Base-by-base conservation (phyloP, 768 basidiomycete species). In the Rhodosporidiobolus odoratus region DNA sequence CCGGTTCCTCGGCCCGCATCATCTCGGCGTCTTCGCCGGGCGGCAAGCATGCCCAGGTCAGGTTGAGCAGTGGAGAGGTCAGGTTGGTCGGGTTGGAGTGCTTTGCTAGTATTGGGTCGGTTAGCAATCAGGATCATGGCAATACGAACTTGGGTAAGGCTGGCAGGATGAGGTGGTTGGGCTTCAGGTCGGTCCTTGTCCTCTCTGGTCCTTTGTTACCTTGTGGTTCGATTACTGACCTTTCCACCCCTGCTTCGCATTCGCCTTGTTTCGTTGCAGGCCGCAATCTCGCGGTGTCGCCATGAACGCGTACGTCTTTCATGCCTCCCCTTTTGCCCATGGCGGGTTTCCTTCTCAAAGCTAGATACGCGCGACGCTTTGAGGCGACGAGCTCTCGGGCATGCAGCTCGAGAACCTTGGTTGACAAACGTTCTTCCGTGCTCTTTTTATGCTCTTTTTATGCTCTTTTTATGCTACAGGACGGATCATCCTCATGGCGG, bases 121-220 rank as follows among this genome's bases (percentile, higher is more conserved):
- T 97, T 64, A 91, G 90, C 81, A 99, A 99, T 78, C 84, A 87
- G 47, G 82, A 94, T 65, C 92, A 92, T 87, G 91, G 92, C 80
- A 86, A 88, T 70, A 83, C 87, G 21, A 86, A 82, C 53, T 80
- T 97, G 41, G 96, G 93, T 21, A 99, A 98, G 80, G 96, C 96
- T 12, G 96, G 96, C 38, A 82, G 95, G 74, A 83, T 83, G 50
- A 84, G 94, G 45, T 94, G 92, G 91, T 81, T 97, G 27, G 94
- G 94, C 25, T 81, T 86, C 77, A 80, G 91, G 66, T 64, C n/a
- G n/a, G 62, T 32, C 65, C 61, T 32, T 64, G 9, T 58, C 30
- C 35, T 52, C 32, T 34, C 53, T 62, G 17, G 12, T 21, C 61
- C 30, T 37, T 38, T 56, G 30, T 27, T 4, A 23, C 25, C 35